phyloP scores from a whole-genome alignment of 2,329 filamentous ascomycete genomes.

The Colletotrichum destructivum region DNA sequence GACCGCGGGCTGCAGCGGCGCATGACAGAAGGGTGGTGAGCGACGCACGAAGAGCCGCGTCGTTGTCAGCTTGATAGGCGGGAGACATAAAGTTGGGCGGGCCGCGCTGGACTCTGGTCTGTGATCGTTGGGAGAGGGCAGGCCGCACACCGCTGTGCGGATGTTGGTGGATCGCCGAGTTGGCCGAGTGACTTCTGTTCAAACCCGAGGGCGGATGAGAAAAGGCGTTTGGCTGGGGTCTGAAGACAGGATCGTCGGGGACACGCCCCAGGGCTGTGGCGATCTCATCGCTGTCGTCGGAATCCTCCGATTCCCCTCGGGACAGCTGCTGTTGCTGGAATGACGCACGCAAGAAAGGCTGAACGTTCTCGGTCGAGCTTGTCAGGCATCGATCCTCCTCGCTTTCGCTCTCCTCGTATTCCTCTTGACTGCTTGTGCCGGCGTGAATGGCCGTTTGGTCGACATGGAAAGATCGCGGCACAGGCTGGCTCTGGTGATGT shows the following conservation, averaged over 20 bases:
- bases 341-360: conserved; percentile 48
- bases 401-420: conserved; percentile 94
- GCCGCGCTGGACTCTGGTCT: conserved; percentile 61
- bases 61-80: conserved; percentile 87
- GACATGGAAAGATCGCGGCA: conserved; percentile 53
- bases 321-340: conserved; percentile 48
- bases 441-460: conserved; percentile 58
- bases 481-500: conserved; percentile 51
- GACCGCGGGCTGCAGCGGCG: conserved; percentile 87
- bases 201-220: conserved; percentile 80
- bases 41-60: conserved; percentile 91
- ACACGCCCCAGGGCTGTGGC: conserved; percentile 82
- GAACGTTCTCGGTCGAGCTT: conserved; percentile 71
- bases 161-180: conserved; percentile 64
- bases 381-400: conserved; percentile 81
- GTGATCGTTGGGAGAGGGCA: conserved; percentile 64
- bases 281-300: conserved; percentile 78
- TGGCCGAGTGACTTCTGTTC: conserved; percentile 65
- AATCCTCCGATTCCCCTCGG: conserved; percentile 63
- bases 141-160: conserved; percentile 66
- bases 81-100: conserved; percentile 78
- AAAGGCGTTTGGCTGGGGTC: conserved; percentile 93
- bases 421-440: conserved; percentile 86
- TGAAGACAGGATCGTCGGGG: conserved; percentile 74
- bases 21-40: conserved; percentile 97